Base-by-base conservation (phyloP, 2,329 filamentous ascomycete genomes). In the Cladosporium austrohemisphaericum region DNA sequence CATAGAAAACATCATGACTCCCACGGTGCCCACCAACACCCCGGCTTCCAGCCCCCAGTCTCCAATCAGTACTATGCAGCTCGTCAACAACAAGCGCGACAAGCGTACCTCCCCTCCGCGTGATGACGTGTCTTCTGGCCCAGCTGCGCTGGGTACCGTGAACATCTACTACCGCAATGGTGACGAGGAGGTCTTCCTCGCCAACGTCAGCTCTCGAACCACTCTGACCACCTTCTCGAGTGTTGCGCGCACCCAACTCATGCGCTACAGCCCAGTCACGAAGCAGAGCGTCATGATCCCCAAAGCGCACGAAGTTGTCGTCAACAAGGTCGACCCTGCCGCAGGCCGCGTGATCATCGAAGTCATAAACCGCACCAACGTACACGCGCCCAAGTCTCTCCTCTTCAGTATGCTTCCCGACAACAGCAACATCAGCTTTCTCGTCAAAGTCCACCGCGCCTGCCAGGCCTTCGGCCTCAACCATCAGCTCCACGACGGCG, bases 401-500 rank as follows among this genome's bases (percentile, higher is more conserved):
- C 18, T 5, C 4, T 11, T 55, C 11, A 48, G 19, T 13, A 36
- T 41, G 16, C 28, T 36, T 13, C 16, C 38, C 16, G 23, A 26
- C 14, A 25, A 54, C 35, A 28, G 38, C 4, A 10, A 31, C n/a
- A 50, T 54, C 40, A 22, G 49, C 25, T 32, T 54, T 9, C n/a
- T 35, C 31, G 32, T 53, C 14, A 18, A 35, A 25, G 33, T 45
- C n/a, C 40, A 51, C 40, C 40, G 28, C 16, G 41, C 53, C n/a
- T 20, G 31, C 18, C 13, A 52, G 26, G 32, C 36, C n/a, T 28
- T 55, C 18, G n/a, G 22, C 13, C 40, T 55, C 14, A 29, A 36
- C n/a, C 41, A 38, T 10, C 25, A 46, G 7, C 25, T 41, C 10
- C 53, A 51, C 31, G 53, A 51, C 44, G 49, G 54, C 35, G 49